A percentile compares a stretch with the other conserved stretches of the same genome.
These are phyloP conservation scores for Ophiostoma tasmaniense DNA, from an alignment of 2,329 filamentous ascomycete genomes.

Conservation along the genomic window DNA sequence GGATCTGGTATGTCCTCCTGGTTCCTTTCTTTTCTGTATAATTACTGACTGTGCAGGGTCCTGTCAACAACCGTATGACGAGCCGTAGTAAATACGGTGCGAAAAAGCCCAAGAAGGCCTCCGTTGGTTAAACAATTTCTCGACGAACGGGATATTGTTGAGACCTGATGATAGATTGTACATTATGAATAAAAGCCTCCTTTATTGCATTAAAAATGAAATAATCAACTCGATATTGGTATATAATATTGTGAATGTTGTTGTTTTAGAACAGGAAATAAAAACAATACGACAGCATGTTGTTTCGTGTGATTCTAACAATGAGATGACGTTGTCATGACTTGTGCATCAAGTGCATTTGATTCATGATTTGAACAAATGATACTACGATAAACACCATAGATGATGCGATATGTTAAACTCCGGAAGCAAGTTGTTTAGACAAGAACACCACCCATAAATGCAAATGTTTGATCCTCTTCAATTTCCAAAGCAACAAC, in stretches of 20 bases:
- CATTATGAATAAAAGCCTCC: neutral
- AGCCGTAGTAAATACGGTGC: slow-evolving; percentile 95
- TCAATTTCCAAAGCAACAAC: neutral
- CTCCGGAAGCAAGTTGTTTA: neutral
- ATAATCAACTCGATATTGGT: no score
- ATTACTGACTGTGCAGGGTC: slow-evolving; percentile 51
- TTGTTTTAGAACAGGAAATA: no score
- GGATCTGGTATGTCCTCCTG: slow-evolving; percentile 63
- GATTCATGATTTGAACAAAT: neutral
- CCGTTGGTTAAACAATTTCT: slow-evolving; percentile 34
- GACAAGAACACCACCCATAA: neutral
- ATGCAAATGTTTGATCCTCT: neutral
- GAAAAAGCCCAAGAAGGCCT: slow-evolving; percentile 90
- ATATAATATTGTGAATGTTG: no score
- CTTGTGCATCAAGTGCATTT: no score
- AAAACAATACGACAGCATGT: no score
- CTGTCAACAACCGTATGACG: slow-evolving; percentile 74
- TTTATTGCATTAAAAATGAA: neutral
- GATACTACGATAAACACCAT: neutral
- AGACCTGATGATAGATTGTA: slow-evolving; percentile 2
- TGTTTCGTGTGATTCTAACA: no score
- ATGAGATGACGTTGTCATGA: no score
- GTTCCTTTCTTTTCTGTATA: neutral
- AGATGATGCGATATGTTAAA: neutral
- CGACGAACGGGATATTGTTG: neutral